Evolutionary conservation across 2,329 filamentous ascomycete species (phyloP), one percentile per base, ranked within the genome.

Genomic region (Trichoderma harzianum): DNA sequence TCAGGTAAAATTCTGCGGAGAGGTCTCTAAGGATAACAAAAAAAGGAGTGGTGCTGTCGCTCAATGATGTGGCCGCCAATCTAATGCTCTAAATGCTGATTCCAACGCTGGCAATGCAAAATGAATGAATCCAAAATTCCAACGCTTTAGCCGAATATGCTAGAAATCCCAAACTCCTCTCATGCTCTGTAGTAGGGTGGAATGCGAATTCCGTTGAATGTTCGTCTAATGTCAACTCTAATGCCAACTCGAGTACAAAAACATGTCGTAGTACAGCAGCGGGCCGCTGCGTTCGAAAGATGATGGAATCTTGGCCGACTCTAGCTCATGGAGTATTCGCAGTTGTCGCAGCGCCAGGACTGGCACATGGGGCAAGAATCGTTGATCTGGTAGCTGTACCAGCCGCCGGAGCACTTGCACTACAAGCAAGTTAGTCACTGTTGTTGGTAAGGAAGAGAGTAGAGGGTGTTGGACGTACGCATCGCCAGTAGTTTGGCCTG

Each of bases 391-490:
- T 73, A 55, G 18, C 73, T 75, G 63, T 73, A 76, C 75, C 75
- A 76, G 39, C 75, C 75, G 30, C 53, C 61, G 21, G 39, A 32
- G 72, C 75, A 76, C 5, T 53, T 57, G 75, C 75, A 76, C 75
- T 76, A 26, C 16, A 43, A 30, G 5, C n/a, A 64, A n/a, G 68
- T 73, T 32, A 75, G 67, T 16, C 26, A 36, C n/a, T 6, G 10
- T 26, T 24, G 24, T 47, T 7, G 30, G 5, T 18, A 12, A 58
- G 7, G 18, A 36, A 5, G 5, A 12, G 7, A 12, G 30, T 2
- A 7, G n/a, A n/a, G 18, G 28, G 28, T 30, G 24, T 32, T 16
- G 32, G n/a, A 69, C 74, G 6, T 74, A 76, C 74, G 60, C 74
- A 76, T 69, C 73, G 72, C 74, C 70, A 72, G 43, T 62, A 47